Evolutionary conservation across 2,329 filamentous ascomycete genomes (phyloP), one percentile per base, ranked within the genome.

Genomic region (Monosporascus cannonballus): DNA sequence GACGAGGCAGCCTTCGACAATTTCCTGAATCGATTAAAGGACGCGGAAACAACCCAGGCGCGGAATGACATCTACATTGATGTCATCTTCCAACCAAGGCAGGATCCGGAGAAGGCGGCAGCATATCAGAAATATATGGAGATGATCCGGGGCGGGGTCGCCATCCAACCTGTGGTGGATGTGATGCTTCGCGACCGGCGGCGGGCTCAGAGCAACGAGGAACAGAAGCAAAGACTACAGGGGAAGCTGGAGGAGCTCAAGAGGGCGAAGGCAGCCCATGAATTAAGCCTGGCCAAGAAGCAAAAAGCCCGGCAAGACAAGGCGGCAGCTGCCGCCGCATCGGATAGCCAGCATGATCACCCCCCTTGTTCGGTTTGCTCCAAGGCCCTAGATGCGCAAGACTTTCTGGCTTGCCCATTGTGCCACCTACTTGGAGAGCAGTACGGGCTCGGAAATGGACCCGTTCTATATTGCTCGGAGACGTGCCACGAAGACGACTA

Each of bases 401-500:
- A 70, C 8, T 70, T 76, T 7, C 52, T 73, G 1, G 71, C 72
- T 5, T 79, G 77, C 49, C 64, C 71, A 2, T 48, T 77, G 6
- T 79, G 77, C 59, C 73, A 78, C 56, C 61, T 73, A n/a, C 61
- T 76, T 2, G 55, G 63, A 11, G 60, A 62, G 14, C 64, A 72
- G 39, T 67, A 72, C 53, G 70, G 71, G 14, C 65, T 73, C 3
- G 55, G 55, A 9, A 62, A 65, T 48, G 64, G 63, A 30, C 58
- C 74, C 51, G 72, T 71, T 2, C 62, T 76, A 7, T 79, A 76
- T 56, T 78, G 76, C 60, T 75, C 73, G 1, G 67, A 73, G 6
- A 65, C 65, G 24, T 78, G 76, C 56, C 67, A 66, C 27, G 62
- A 69, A 6, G 65, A 69, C 39, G 70, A 69, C 48, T 70, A 73